These are phyloP conservation scores for Aspergillus glaucus DNA, from an alignment of 2,329 filamentous ascomycete species.

Conservation along the genomic window DNA sequence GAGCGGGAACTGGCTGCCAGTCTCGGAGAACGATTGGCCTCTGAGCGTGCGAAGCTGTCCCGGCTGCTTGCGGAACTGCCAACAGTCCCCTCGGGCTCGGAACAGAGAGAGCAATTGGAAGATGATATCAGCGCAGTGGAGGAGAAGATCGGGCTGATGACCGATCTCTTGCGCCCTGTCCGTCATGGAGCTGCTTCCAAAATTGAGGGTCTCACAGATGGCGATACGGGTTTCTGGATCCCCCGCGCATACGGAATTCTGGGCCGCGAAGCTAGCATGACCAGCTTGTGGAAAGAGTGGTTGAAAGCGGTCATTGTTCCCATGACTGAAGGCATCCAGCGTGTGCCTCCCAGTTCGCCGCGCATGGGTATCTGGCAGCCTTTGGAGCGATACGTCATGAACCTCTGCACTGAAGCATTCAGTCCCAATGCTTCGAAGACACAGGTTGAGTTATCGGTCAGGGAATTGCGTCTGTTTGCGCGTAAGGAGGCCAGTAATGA, in stretches of 20 bases:
- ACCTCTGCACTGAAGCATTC: slow-evolving; percentile 90
- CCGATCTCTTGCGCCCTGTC: slow-evolving; percentile 85
- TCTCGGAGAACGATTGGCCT: slow-evolving; percentile 77
- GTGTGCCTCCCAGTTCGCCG: slow-evolving; percentile 82
- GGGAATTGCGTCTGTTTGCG: slow-evolving; percentile 85
- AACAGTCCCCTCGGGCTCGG: slow-evolving; percentile 69
- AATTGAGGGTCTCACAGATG: slow-evolving; percentile 91
- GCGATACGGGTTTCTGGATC: slow-evolving; percentile 93
- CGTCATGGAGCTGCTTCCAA: slow-evolving; percentile 92
- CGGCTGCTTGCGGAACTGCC: slow-evolving; percentile 79
- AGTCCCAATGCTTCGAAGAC: slow-evolving; percentile 90
- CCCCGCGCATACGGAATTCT: slow-evolving; percentile 89
- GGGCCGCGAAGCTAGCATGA: slow-evolving; percentile 74
- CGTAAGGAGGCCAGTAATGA: slow-evolving; percentile 91
- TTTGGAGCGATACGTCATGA: slow-evolving; percentile 92
- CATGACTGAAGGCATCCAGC: slow-evolving; percentile 85
- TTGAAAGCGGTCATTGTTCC: slow-evolving; percentile 87
- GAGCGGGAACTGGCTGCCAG: slow-evolving; percentile 91
- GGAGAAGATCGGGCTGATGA: slow-evolving; percentile 96
- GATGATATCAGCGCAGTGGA: slow-evolving; percentile 94
- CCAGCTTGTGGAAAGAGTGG: slow-evolving; percentile 98
- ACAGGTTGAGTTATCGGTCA: slow-evolving; percentile 84
- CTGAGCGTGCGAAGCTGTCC: slow-evolving; percentile 83
- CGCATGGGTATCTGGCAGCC: slow-evolving; percentile 93
- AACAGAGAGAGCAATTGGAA: slow-evolving; percentile 75